Conservation (phyloP, 2,329 filamentous ascomycete species). For the Sporothrix schenckii region DNA sequence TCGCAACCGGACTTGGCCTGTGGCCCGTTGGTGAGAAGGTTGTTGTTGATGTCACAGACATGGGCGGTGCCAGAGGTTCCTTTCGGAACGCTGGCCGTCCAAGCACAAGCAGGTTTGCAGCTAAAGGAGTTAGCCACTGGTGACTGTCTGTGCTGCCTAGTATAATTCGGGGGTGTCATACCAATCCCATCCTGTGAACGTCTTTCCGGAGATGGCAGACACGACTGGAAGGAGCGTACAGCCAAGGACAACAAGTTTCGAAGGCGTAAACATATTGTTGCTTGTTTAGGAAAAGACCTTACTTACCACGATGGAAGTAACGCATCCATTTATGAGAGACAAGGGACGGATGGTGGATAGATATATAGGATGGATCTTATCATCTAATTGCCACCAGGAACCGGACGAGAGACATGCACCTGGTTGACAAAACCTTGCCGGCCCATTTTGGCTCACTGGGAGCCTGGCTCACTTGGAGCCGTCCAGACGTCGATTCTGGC, state of each 20-base stretch:
- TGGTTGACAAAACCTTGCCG: background rate
- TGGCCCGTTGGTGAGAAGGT: background rate
- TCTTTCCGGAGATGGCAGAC: conserved; percentile 10
- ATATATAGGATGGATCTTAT: background rate
- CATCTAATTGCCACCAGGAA: background rate
- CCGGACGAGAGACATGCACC: background rate
- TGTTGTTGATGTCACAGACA: conserved; percentile 17
- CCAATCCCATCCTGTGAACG: conserved; percentile 15
- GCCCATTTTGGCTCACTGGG: background rate
- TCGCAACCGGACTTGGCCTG: background rate
- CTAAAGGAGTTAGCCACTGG: background rate
- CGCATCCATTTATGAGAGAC: background rate
- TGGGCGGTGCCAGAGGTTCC: background rate
- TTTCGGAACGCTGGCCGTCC: background rate
- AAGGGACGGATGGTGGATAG: background rate
- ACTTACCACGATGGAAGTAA: no score
- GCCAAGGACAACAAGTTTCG: background rate
- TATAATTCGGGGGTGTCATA: background rate
- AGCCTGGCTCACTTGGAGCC: no score
- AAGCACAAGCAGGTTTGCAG: conserved; percentile 14
- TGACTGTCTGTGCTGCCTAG: background rate
- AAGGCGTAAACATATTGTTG: background rate
- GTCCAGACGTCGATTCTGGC: no score
- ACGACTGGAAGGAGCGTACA: background rate
- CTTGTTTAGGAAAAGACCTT: no score